Base-by-base conservation (phyloP, 2,329 filamentous ascomycete species). In the Knufia fluminis region DNA sequence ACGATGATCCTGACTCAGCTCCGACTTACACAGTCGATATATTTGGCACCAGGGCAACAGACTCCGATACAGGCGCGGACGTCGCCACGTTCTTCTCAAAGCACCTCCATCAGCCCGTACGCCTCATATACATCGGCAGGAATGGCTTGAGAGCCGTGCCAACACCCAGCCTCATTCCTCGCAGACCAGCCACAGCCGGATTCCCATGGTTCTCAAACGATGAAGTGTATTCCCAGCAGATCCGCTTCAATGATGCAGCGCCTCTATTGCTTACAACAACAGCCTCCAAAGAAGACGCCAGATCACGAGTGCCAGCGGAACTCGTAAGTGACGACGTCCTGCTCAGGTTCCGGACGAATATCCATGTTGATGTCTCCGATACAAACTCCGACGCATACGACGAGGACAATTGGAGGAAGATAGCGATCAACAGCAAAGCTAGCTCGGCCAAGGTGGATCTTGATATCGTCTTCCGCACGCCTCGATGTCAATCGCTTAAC, bases 331-430 rank as follows among this genome's bases (percentile, higher is more conserved):
- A 52, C 17, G 46, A 49, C 28, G 38, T 49, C n/a, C 16, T 49
- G 10, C 17, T 50, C 10, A 31, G 46, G 3, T 52, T 52, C 26
- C 50, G 50, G 31, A 45, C 50, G 24, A 52, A 52, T 19, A 46
- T 52, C 12, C 46, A 52, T 26, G 38, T 52, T 10, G 46, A 49
- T n/a, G 45, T 45, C 16, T 17, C 36, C 4, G 41, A 23, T 17
- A 12, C 12, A 22, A 20, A 32, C 20, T 33, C 20, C 26, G 14
- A 10, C 4, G 12, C 41, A 16, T 44, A 44, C 17, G 41, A 44
- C 3, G 24, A 45, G 8, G 42, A 32, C 24, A 33, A 10, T 7
- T 45, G 24, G 42, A 45, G 19, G 24, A 45, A 19, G 26, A 20
- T 32, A 4, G 8, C 24, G 24, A 45, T 45, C 26, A 24, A 3